Base-by-base conservation (phyloP, 352 stramenopile genomes). In the Phytophthora citricola region DNA sequence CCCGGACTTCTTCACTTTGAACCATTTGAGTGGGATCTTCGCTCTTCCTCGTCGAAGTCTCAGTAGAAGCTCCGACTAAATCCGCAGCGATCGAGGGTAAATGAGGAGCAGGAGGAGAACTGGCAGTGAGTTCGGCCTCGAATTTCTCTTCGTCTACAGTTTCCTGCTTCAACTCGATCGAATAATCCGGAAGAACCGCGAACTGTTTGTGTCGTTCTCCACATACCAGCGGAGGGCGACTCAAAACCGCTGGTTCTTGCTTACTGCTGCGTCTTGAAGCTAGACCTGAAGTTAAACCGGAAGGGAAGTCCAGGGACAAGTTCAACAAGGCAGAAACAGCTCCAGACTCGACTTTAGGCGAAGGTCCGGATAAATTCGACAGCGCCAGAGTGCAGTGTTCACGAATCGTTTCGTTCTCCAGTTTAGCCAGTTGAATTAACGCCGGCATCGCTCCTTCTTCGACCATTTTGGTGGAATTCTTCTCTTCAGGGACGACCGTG, bases 341-440 rank as follows among this genome's bases (percentile, higher is more conserved):
- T 2, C 84, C 86, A 7, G 78, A 81, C n/a, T 90, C 79, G 14
- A 94, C 78, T 43, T 73, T 91, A 0, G 86, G 85, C 0, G 84
- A 91, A 41, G 90, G 75, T 7, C 72, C 66, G 5, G 84, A 92
- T 2, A 94, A 51, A 64, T 94, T 93, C 0, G 84, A 89, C 7
- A 94, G 60, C 12, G 86, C 84, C 7, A 89, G 60, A 15, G 86
- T 91, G 31, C 86, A 94, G 46, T 83, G 69, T 34, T 93, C 83
- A 2, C 81, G 83, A 10, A 91, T 81, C 0, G 79, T 74, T 20
- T 89, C 74, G 32, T 84, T 83, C 15, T 89, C 86, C 12, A 83
- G 69, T 20, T 81, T 86, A 2, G 80, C 78, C 1, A 94, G 63
- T 14, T 87, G 72, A 41, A 92, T 85, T 2, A 94, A 60, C 10